These are phyloP conservation scores for Terfezia boudieri DNA, from an alignment of 495 filamentous ascomycete genomes.

Conservation along the genomic window DNA sequence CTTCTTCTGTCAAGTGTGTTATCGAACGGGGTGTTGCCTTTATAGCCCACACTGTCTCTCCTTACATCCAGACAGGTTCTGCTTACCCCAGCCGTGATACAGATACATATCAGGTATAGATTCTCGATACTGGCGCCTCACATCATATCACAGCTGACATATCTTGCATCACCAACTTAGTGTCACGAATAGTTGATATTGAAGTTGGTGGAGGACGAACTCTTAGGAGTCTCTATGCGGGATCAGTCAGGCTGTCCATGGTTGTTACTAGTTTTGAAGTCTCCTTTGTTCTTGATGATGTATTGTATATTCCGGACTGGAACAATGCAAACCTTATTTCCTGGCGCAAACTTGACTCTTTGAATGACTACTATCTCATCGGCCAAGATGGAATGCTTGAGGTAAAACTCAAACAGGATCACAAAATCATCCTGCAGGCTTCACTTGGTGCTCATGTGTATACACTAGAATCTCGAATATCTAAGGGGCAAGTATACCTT, in stretches of 20 bases:
- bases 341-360: not conserved
- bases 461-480: not conserved
- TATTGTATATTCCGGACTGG: not conserved
- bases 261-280: not conserved
- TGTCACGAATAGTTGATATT: not conserved
- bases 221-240: not conserved
- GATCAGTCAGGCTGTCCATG: not conserved
- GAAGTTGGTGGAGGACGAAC: not conserved
- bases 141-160: not conserved
- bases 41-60: too few species aligned
- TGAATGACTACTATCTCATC: not conserved
- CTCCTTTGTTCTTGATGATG: not conserved
- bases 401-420: not conserved
- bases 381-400: not conserved
- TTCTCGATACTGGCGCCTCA: not conserved
- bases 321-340: not conserved
- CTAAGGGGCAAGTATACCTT: not conserved
- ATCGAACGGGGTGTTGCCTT: too few species aligned
- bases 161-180: not conserved
- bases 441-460: not conserved
- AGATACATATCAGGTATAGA: not conserved
- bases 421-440: not conserved
- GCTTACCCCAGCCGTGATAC: not conserved
- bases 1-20: too few species aligned
- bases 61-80: too few species aligned